These are phyloP conservation scores for Ganoderma leucocontextum DNA, from an alignment of 1,284 basidiomycete species.

Conservation along the genomic window DNA sequence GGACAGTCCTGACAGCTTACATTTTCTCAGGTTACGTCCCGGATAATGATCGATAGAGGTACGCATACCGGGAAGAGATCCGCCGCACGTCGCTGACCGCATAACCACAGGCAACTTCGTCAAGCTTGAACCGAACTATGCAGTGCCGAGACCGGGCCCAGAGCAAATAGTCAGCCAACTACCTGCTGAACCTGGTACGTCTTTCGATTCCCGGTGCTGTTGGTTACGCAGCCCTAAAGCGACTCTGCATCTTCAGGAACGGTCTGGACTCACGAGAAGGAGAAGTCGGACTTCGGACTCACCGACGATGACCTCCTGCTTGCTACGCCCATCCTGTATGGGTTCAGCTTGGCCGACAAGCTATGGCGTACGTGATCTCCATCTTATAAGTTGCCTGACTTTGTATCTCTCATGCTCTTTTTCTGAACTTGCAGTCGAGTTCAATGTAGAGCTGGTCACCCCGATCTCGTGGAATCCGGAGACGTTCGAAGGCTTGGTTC, in stretches of 20 bases:
- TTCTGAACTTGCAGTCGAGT: conserved; percentile 45
- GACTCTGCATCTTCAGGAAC: conserved; percentile 44
- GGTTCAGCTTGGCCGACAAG: conserved; percentile 65
- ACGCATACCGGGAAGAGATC: conserved; percentile 12
- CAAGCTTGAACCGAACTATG: conserved; percentile 56
- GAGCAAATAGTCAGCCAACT: conserved; percentile 9
- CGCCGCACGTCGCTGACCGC: neutral
- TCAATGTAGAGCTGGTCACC: conserved; percentile 58
- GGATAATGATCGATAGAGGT: conserved; percentile 65
- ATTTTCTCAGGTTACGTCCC: conserved; percentile 35
- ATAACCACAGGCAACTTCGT: conserved; percentile 50
- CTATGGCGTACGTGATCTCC: conserved; percentile 47
- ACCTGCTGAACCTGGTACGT: conserved; percentile 5
- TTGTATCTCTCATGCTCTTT: too few species aligned
- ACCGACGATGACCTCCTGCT: conserved; percentile 52
- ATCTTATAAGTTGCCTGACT: too few species aligned
- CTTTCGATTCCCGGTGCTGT: neutral
- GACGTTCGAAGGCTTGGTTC: conserved; percentile 64
- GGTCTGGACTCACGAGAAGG: conserved; percentile 4
- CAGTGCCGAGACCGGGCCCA: conserved; percentile 44
- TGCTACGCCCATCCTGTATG: conserved; percentile 60
- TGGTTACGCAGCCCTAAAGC: neutral
- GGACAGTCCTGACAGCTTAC: neutral
- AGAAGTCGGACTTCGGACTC: conserved; percentile 36
- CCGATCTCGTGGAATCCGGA: conserved; percentile 63